phyloP scores from a whole-genome alignment of 1,139 yeast genomes.

The Suhomyces kunorum region DNA sequence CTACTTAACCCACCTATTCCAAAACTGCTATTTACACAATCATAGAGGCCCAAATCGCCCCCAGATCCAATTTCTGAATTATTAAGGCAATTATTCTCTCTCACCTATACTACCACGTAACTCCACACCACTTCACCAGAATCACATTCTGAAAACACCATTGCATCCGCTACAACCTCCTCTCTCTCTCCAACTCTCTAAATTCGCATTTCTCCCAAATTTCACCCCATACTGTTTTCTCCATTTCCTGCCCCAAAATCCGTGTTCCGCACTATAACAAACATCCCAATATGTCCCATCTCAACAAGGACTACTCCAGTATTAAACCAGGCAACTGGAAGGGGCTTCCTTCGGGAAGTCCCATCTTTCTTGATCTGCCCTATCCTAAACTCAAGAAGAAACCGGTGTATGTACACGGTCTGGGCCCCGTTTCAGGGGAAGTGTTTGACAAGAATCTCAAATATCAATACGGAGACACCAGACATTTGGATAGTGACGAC shows the following conservation, averaged over 20 bases:
- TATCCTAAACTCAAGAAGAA: slow-evolving; percentile 5
- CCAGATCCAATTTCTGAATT: too few species aligned
- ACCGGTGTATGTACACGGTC: slow-evolving; percentile 9
- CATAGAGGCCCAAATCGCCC: too few species aligned
- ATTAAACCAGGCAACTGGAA: slow-evolving; percentile 6
- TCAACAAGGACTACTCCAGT: slow-evolving; percentile 10
- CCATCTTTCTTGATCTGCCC: neutral
- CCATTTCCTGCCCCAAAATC: neutral
- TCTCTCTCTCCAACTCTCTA: too few species aligned
- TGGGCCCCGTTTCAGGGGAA: neutral
- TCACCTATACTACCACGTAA: too few species aligned
- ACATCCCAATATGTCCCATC: slow-evolving; percentile 1
- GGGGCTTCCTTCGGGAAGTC: slow-evolving; percentile 3
- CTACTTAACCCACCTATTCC: too few species aligned
- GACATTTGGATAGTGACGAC: slow-evolving; percentile 5
- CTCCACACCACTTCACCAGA: too few species aligned
- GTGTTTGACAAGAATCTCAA: slow-evolving; percentile 2
- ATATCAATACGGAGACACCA: slow-evolving; percentile 1
- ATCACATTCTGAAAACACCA: too few species aligned
- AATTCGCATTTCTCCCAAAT: neutral
- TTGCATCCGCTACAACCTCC: too few species aligned
- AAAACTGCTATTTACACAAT: too few species aligned
- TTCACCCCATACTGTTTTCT: neutral
- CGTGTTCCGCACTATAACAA: neutral
- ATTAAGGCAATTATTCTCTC: too few species aligned